Evolutionary conservation across 192 early-diverging fungal genomes (phyloP), one percentile per base, ranked within the genome.

Genomic region (Umbelopsis vinacea): DNA sequence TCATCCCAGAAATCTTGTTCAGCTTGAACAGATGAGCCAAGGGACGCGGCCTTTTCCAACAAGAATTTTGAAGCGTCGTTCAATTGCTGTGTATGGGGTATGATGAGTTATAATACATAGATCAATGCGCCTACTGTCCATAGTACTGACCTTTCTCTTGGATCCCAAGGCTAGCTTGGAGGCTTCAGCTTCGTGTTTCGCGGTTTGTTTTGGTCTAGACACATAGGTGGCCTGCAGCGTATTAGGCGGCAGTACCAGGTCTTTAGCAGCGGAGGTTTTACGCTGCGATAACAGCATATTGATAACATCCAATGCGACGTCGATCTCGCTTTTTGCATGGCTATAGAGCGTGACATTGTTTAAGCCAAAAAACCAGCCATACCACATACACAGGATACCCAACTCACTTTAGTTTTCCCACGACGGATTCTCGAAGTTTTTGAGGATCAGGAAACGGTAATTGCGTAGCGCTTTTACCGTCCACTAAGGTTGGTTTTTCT

Each of bases 1-100:
- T 80, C 71, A 14, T 80, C 75, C 79, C 79, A 80, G 52, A 80
- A 80, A 26, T 55, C 74, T 7, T 80, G 71, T 67, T 76, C 79
- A 11, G 74, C 54, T 66, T 80, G 67, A 6, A 80, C 79, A 15
- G 76, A 23, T 11, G 15, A 69, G 8, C 45, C 33, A 14, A 80
- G 68, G 1, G 43, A 52, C 12, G 60, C 52, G 5, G 79, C 79
- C 43, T 68, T 71, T 45, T 46, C 52, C 29, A 75, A 55, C 48
- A 80, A 67, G 40, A 63, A 80, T 7, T 60, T 52, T n/a, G 79
- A 54, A 9, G 79, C 79, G 33, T 71, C 68, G 60, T 76, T 74
- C 66, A 75, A 74, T 74, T 80, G 75, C 72, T 79, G 52, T 2
- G 26, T 7, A 69, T 24, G 0, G 23, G 7, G 23, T 17, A 48